Conservation (phyloP, 768 basidiomycete species). For the Suillus clintonianus region DNA sequence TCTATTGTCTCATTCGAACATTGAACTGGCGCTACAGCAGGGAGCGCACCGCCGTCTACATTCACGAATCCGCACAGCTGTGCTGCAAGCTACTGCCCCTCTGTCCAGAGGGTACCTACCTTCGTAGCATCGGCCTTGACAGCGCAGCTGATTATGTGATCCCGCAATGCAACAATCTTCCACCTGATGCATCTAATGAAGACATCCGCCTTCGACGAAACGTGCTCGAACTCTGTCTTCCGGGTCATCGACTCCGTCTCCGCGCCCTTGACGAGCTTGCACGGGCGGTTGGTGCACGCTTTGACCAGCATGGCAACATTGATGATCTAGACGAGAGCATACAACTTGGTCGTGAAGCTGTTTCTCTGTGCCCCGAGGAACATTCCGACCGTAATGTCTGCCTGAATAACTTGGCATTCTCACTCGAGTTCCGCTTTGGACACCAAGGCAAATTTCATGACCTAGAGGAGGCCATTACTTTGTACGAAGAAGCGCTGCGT, state of each 20-base stretch:
- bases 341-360: background rate
- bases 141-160: background rate
- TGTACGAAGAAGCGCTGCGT: background rate
- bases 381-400: slow-evolving; percentile 3
- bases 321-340: slow-evolving; percentile 13
- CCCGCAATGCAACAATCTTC: background rate
- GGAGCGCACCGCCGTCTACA: slow-evolving; percentile 7
- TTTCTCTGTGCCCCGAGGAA: slow-evolving; percentile 10
- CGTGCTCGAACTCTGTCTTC: background rate
- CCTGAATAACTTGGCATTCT: slow-evolving; percentile 12
- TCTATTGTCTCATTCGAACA: slow-evolving; percentile 14
- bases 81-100: background rate
- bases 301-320: background rate
- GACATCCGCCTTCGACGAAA: background rate
- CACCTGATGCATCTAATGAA: background rate
- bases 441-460: slow-evolving; percentile 2
- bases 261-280: background rate
- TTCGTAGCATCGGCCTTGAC: background rate
- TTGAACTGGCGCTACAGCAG: slow-evolving; percentile 10
- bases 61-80: slow-evolving; percentile 11
- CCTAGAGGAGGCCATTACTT: background rate
- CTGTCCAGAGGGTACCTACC: background rate
- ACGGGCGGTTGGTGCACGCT: background rate
- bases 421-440: slow-evolving; percentile 10
- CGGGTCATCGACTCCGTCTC: background rate